A percentile compares a stretch with the other conserved stretches of the same genome.
phyloP scores from a whole-genome alignment of 1,139 yeast species.

The Suhomyces coccinellae region DNA sequence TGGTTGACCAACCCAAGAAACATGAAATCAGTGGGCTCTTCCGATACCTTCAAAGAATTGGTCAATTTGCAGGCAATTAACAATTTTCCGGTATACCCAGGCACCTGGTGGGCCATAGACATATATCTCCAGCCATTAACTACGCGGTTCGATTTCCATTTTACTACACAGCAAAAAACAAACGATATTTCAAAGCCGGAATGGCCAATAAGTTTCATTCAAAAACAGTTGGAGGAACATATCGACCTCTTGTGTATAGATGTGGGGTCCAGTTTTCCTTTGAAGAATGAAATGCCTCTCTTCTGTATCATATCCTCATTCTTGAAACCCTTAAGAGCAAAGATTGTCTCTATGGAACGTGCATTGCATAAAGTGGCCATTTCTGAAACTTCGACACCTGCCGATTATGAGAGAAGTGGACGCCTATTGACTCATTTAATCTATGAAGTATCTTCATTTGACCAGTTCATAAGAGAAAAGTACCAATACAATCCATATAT shows the following conservation, averaged over 20 bases:
- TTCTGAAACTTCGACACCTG: conserved; percentile 15
- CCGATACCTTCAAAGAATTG: conserved; percentile 19
- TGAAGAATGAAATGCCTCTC: conserved; percentile 30
- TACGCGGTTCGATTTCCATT: conserved; percentile 72
- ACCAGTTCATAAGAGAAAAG: conserved; percentile 50
- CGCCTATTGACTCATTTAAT: conserved; percentile 60
- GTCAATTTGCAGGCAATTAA: conserved; percentile 41
- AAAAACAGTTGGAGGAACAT: conserved; percentile 51
- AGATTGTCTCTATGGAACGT: conserved; percentile 33
- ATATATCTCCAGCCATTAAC: conserved; percentile 56
- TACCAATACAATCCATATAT: conserved; percentile 59
- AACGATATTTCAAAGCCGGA: conserved; percentile 77
- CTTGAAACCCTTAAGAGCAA: conserved; percentile 51
- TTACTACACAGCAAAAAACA: conserved; percentile 60
- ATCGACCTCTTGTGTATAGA: conserved; percentile 35
- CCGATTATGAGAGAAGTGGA: conserved; percentile 42
- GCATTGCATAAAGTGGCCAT: conserved; percentile 1
- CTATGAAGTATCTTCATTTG: conserved; percentile 60
- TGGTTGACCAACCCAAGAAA: conserved; percentile 7
- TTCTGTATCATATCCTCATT: conserved; percentile 58
- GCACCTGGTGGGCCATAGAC: conserved; percentile 59
- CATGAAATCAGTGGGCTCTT: conserved; percentile 7
- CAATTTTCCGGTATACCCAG: conserved; percentile 38
- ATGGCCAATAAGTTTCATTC: conserved; percentile 64
- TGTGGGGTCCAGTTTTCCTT: conserved; percentile 33